A percentile compares a stretch with the other conserved stretches of the same genome.
phyloP scores from a whole-genome alignment of 192 early-diverging fungal genomes.

The Coemansia sp. region DNA sequence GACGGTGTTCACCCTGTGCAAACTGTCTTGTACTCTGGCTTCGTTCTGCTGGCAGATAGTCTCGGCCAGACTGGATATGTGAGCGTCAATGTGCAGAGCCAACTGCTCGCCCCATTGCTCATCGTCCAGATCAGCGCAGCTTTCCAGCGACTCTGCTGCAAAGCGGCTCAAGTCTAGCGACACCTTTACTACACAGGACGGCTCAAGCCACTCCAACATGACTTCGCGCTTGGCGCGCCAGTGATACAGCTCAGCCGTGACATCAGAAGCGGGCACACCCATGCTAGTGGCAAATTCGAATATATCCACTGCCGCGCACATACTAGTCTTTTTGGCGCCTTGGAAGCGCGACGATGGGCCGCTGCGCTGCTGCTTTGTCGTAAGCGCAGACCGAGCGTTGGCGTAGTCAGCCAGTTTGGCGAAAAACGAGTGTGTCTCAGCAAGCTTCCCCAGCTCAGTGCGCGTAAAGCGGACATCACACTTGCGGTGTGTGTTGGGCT shows the following conservation, averaged over 20 bases:
- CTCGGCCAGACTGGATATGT: constrained; percentile 28
- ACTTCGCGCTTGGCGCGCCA: constrained; percentile 50
- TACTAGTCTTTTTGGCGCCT: constrained; percentile 7
- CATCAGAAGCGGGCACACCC: constrained; percentile 18
- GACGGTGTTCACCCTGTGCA: constrained; percentile 23
- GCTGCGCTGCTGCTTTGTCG: constrained; percentile 1
- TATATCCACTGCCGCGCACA: constrained; percentile 22
- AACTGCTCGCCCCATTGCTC: constrained; percentile 25
- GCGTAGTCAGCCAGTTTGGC: constrained; percentile 20
- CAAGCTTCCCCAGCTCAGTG: constrained; percentile 34
- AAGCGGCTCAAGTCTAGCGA: constrained; percentile 32
- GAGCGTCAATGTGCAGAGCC: constrained; percentile 25
- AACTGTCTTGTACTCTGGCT: constrained; percentile 24
- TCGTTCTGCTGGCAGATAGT: constrained; percentile 29
- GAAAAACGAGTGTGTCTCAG: constrained; percentile 30
- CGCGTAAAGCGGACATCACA: constrained; percentile 37
- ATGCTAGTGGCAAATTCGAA: constrained; percentile 29
- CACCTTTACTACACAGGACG: constrained; percentile 39
- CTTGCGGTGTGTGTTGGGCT: constrained; percentile 42
- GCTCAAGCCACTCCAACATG: constrained; percentile 43
- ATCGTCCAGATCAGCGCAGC: not conserved
- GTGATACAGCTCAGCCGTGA: constrained; percentile 37
- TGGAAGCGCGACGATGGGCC: constrained; percentile 8
- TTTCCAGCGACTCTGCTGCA: not conserved
- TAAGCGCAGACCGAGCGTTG: not conserved